Percentiles rank a stretch among this genome's conserved stretches.
These are phyloP conservation scores for Gigaspora rosea DNA, from an alignment of 192 early-diverging fungal genomes.

Conservation along the genomic window DNA sequence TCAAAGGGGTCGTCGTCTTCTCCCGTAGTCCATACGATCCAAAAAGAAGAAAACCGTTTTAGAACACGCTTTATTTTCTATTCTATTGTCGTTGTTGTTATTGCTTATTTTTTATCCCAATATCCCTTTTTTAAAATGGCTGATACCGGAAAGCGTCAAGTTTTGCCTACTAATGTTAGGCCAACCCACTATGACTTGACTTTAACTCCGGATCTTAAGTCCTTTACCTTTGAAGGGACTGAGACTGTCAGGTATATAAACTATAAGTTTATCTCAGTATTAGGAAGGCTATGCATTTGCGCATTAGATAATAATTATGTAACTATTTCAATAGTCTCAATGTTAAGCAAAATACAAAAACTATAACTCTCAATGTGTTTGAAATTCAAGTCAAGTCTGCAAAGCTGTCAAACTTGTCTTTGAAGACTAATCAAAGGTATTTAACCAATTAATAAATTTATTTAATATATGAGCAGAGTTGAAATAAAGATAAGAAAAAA, in stretches of 20 bases:
- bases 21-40: not conserved
- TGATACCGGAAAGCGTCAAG: constrained; percentile 51
- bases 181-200: constrained; percentile 83
- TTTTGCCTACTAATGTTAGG: constrained; percentile 83
- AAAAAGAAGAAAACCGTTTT: not conserved
- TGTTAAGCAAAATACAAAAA: constrained; percentile 61
- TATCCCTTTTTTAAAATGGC: constrained; percentile 12
- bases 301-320: not conserved
- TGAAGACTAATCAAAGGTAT: constrained; percentile 62
- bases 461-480: not conserved
- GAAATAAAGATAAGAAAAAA: not conserved
- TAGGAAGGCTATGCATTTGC: not conserved
- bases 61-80: not conserved
- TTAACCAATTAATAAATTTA: not conserved
- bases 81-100: not conserved
- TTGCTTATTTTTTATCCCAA: not conserved
- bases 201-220: constrained; percentile 78
- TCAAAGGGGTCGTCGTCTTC: no score
- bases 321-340: constrained; percentile 46
- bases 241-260: constrained; percentile 12
- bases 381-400: constrained; percentile 68
- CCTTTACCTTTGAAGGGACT: constrained; percentile 74
- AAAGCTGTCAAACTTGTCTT: constrained; percentile 40
- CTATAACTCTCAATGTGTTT: constrained; percentile 66
- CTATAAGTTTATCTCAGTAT: not conserved